Conservation (phyloP, 495 filamentous ascomycete genomes). For the Echria macrotheca region DNA sequence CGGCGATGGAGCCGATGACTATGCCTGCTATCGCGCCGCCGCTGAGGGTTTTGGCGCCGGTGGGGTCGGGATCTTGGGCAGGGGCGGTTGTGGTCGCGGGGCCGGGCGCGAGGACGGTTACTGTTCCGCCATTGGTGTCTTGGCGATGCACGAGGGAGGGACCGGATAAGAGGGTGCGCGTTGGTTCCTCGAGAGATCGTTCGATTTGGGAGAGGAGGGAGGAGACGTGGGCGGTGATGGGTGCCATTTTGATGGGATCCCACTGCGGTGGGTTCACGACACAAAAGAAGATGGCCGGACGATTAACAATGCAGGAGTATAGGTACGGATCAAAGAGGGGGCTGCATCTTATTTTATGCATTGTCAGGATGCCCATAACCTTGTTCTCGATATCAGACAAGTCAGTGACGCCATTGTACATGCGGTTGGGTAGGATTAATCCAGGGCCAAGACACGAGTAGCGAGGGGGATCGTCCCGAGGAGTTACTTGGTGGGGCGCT, state of each 20-base stretch:
- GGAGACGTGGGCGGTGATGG: constrained; percentile 1
- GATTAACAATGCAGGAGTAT: no score
- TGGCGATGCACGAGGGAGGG: constrained; percentile 8
- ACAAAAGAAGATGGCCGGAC: background rate
- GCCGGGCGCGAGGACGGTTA: constrained; percentile 10
- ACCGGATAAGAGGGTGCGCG: constrained; percentile 1
- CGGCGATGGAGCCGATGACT: constrained; percentile 54
- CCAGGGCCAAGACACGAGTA: constrained; percentile 4
- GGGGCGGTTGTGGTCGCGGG: constrained; percentile 1
- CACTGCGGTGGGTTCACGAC: background rate
- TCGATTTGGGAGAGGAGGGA: background rate
- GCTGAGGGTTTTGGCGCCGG: constrained; percentile 33
- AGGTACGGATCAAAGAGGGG: no score
- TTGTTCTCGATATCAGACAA: no score
- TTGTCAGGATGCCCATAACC: no score
- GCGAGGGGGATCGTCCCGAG: background rate
- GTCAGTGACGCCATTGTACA: constrained; percentile 25
- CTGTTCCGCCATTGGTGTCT: constrained; percentile 12
- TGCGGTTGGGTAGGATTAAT: constrained; percentile 9
- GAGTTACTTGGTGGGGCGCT: background rate
- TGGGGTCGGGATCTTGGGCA: constrained; percentile 7
- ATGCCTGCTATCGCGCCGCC: constrained; percentile 56
- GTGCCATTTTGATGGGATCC: background rate
- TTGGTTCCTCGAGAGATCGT: constrained; percentile 2
- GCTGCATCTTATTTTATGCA: no score